Base-by-base conservation (phyloP, 2,329 filamentous ascomycete species). In the Penicillium sclerotiorum region DNA sequence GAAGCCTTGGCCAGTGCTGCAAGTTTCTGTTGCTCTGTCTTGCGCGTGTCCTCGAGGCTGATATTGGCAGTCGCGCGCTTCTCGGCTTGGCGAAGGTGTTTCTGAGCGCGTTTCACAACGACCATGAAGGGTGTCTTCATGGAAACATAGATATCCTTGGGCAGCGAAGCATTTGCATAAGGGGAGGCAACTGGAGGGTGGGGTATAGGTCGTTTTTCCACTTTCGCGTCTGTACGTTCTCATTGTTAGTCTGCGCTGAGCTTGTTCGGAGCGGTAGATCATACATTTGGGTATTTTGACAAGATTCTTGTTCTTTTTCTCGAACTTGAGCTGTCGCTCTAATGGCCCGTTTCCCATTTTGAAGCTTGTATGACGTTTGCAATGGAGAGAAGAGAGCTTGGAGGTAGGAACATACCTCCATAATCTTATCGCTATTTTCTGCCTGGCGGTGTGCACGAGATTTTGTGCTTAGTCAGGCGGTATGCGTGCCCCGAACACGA, bases 71-170 rank as follows among this genome's bases (percentile, higher is more conserved):
- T 73, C 0, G 74, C 72, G 43, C 83, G 78, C 57, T 79, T 78
- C 45, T 81, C 76, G 5, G 79, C 74, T 3, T 80, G 70, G 1
- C 64, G 59, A 5, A 86, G 76, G 0, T 85, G 71, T 41, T 78
- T 77, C 59, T 82, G 80, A 3, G 82, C 76, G 49, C 82, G 80
- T 62, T 84, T 85, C n/a, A 83, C 71, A 2, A 78, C 75, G 36
- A 80, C 77, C 66, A 85, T 78, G 69, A 83, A 82, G 5, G 81
- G 80, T 0, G 81, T 79, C 5, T 71, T 71, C 30, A 70, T 69
- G 9, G 77, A 80, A 28, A 85, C 68, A 66, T 85, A 85, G 66
- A 85, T 73, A 20, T 74, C 67, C 67, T 85, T 85, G 9, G 75
- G 78, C 5, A 72, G 63, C 1, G 62, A 58, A 38, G 77, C 56